Conservation (phyloP, 2,329 filamentous ascomycete genomes). For the Aureobasidium sp. region DNA sequence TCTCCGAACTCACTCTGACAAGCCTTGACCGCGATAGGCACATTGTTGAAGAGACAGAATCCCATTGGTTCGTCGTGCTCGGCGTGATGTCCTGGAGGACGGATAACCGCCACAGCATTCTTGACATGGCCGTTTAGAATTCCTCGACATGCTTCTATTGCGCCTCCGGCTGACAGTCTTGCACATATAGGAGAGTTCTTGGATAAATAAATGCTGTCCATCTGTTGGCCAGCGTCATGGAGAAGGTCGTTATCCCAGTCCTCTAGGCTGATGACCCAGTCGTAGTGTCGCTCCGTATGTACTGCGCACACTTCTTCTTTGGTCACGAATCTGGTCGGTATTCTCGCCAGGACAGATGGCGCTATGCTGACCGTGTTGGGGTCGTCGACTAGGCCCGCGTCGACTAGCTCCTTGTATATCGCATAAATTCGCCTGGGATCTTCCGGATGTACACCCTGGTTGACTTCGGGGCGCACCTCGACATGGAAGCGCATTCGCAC, state of each 20-base stretch:
- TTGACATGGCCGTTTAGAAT: conserved; percentile 78
- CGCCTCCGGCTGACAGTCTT: conserved; percentile 78
- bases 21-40: conserved; percentile 81
- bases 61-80: conserved; percentile 81
- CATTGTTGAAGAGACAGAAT: conserved; percentile 98
- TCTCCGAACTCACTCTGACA: conserved; percentile 78
- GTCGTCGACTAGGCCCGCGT: conserved; percentile 67
- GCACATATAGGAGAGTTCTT: conserved; percentile 54
- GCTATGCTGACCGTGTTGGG: conserved; percentile 43
- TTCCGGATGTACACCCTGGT: conserved; percentile 76
- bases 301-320: conserved; percentile 72
- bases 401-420: conserved; percentile 84
- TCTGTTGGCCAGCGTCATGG: conserved; percentile 46
- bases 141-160: conserved; percentile 92
- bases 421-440: conserved; percentile 87
- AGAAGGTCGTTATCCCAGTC: conserved; percentile 51
- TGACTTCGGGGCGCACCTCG: conserved; percentile 51
- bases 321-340: conserved; percentile 69
- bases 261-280: conserved; percentile 53
- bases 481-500: conserved; percentile 93
- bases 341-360: conserved; percentile 56
- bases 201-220: conserved; percentile 40
- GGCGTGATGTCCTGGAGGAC: conserved; percentile 91
- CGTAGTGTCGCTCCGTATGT: conserved; percentile 69
- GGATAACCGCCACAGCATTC: conserved; percentile 91